Conservation (phyloP, 176 grass and related monocot species). For the Oryza punctata region DNA sequence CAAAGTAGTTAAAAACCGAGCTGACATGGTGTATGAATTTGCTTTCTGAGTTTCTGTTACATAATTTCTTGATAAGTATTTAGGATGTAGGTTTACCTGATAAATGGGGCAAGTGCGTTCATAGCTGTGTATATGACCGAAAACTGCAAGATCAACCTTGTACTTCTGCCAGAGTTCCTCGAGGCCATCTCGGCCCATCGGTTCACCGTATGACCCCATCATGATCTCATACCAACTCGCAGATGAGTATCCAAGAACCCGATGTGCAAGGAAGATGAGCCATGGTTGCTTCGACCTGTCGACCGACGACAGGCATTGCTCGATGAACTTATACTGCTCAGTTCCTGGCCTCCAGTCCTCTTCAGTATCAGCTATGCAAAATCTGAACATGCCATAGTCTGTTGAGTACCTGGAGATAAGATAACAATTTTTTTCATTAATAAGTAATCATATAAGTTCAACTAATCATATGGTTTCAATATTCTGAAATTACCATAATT, state of each 20-base stretch:
- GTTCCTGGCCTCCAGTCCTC: slow-evolving; percentile 72
- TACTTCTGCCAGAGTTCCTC: slow-evolving; percentile 82
- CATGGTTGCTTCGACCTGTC: slow-evolving; percentile 74
- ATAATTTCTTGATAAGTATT: not conserved
- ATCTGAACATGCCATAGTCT: slow-evolving; percentile 77
- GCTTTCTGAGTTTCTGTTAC: not conserved
- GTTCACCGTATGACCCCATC: slow-evolving; percentile 66
- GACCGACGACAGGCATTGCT: slow-evolving; percentile 65
- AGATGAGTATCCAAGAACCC: slow-evolving; percentile 78
- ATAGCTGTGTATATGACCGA: slow-evolving; percentile 72
- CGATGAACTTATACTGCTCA: slow-evolving; percentile 68
- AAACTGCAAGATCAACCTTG: slow-evolving; percentile 76
- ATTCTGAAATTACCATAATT: slow-evolving; percentile 62
- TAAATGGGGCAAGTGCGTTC: slow-evolving; percentile 80
- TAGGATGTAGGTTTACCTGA: slow-evolving; percentile 37
- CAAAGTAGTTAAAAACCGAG: not conserved
- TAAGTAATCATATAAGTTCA: not conserved
- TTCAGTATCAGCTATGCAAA: slow-evolving; percentile 72
- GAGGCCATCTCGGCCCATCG: slow-evolving; percentile 64
- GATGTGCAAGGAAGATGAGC: slow-evolving; percentile 77
- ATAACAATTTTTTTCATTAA: not conserved
- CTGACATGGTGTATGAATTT: not conserved
- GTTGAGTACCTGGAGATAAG: slow-evolving; percentile 56
- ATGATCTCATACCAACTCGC: slow-evolving; percentile 36
- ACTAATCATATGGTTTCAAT: not conserved